Base-by-base conservation (phyloP, 148 eudicot species). In the Rhododendron griersonianum region DNA sequence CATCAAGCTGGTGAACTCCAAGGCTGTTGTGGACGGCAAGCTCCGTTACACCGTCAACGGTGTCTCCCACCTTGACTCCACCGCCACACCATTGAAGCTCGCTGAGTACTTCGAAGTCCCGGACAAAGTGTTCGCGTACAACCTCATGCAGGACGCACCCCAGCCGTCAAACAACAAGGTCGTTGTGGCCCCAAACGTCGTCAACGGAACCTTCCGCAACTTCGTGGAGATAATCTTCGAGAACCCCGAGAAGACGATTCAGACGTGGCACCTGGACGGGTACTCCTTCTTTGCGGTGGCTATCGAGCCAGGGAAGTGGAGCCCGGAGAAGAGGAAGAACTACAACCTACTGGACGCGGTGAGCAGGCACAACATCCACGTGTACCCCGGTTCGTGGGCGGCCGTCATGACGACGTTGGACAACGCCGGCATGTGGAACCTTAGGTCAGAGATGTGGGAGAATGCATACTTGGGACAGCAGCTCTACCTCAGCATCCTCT, bases 261-360 rank as follows among this genome's bases (percentile, higher is more conserved):
- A 91, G 30, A 69, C 91, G 2, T 92, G 89, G 89, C 94, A 91
- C 80, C 53, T 92, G 89, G 83, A 86, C 51, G 94, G 94, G 21
- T 90, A 91, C 76, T 85, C 94, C 30, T 92, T 92, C 90, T 92
- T 92, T 83, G 86, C 91, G 21, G 94, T 91, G 76, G 93, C 90
- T 85, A 92, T 92, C 0, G 94, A 91, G 78, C 84, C 86, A 0
- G 94, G 94, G 11, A 78, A 79, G 37, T 92, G 94, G 94, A 74
- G 21, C 3, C 94, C 94, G 0, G 91, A 91, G 71, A 92, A 88
- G 88, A 92, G 94, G 76, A 91, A 91, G 91, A 88, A 88, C 91
- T 92, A 92, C 94, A 92, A 92, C 47, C 86, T 91, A 0, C 78
- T 92, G 5, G 94, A 92, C 7, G 91, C 91, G 1, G 91, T 89